Evolutionary conservation across 2,329 filamentous ascomycete species (phyloP), one percentile per base, ranked within the genome.

Genomic region (Nigrograna mackinnonii): DNA sequence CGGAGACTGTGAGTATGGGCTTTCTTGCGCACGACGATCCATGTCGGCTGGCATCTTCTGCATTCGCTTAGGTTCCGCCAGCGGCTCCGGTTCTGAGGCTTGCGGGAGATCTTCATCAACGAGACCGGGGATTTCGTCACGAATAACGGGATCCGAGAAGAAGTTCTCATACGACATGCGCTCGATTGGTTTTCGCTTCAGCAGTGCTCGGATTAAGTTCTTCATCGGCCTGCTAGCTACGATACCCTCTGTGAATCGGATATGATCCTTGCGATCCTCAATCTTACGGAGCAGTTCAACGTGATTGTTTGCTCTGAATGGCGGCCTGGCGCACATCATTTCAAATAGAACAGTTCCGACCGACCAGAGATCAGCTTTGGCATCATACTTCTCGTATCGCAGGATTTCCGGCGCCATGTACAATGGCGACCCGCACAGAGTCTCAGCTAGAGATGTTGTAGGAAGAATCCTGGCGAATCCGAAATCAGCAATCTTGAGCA

Each of bases 351-450:
- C 94, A 14, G 94, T 96, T 37, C 94, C 94, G 22, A 96, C 90
- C 17, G 94, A 99, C 94, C 94, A 99, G 22, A 99, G 75, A 72
- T 99, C 94, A 35, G 91, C 92, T 69, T 95, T 95, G 50, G 92
- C 90, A 72, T 96, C 92, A 68, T 99, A 99, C 62, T 92, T 92
- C 68, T 99, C 91, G 60, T 97, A 99, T 46, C 91, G 85, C 49
- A 99, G 77, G 51, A 99, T 99, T 72, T 99, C 94, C 4, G 94
- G 94, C 0, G 94, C 94, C 94, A 99, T 99, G 73, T 99, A 99
- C 19, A 99, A 76, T 7, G 94, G 94, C 11, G 94, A 97, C 14
- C 94, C 94, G 68, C 94, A 99, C 0, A 99, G 82, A 0, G 94
- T 99, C 67, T 99, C 94, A 9, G 94, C 94, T 50, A 99, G 79